Percentiles rank a stretch among this genome's conserved stretches.
These are phyloP conservation scores for Epichloe festucae DNA, from an alignment of 2,329 filamentous ascomycete species.

Conservation along the genomic window DNA sequence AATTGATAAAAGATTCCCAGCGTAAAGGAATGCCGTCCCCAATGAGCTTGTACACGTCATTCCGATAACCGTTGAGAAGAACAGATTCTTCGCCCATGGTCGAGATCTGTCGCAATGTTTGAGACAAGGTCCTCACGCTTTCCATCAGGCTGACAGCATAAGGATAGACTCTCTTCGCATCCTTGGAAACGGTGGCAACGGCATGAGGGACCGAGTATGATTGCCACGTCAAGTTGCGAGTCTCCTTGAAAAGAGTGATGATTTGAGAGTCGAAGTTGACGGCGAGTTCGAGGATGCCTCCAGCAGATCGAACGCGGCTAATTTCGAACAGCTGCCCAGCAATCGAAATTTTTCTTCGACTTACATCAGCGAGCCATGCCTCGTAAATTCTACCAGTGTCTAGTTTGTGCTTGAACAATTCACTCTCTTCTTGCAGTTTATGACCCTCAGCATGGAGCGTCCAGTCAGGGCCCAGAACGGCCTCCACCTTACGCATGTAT, in stretches of 20 bases:
- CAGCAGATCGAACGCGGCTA: slow-evolving; percentile 74
- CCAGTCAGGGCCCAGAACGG: slow-evolving; percentile 92
- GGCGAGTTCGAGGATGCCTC: slow-evolving; percentile 73
- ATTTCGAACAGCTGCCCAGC: slow-evolving; percentile 87
- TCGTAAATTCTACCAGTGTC: slow-evolving; percentile 91
- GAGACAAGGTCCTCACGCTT: slow-evolving; percentile 84
- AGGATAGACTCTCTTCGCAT: slow-evolving; percentile 96
- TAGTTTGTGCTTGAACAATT: slow-evolving; percentile 89
- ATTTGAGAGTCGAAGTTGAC: slow-evolving; percentile 98
- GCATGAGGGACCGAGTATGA: slow-evolving; percentile 89
- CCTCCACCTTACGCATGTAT: slow-evolving; percentile 99
- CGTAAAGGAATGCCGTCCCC: slow-evolving; percentile 77
- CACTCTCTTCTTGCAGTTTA: slow-evolving; percentile 82
- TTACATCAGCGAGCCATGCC: slow-evolving; percentile 86
- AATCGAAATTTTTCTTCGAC: slow-evolving; percentile 79
- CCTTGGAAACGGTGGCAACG: slow-evolving; percentile 91
- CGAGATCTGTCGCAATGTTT: slow-evolving; percentile 73
- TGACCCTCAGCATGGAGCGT: slow-evolving; percentile 87
- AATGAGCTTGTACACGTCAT: slow-evolving; percentile 74
- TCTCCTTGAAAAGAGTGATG: slow-evolving; percentile 97
- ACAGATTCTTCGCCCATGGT: slow-evolving; percentile 81
- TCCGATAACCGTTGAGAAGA: slow-evolving; percentile 79
- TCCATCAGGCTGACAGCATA: slow-evolving; percentile 98
- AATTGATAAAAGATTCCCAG: slow-evolving; percentile 97
- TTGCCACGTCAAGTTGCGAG: slow-evolving; percentile 88